Base-by-base conservation (phyloP, 2,329 filamentous ascomycete genomes). In the Aspergillus fijiensis region DNA sequence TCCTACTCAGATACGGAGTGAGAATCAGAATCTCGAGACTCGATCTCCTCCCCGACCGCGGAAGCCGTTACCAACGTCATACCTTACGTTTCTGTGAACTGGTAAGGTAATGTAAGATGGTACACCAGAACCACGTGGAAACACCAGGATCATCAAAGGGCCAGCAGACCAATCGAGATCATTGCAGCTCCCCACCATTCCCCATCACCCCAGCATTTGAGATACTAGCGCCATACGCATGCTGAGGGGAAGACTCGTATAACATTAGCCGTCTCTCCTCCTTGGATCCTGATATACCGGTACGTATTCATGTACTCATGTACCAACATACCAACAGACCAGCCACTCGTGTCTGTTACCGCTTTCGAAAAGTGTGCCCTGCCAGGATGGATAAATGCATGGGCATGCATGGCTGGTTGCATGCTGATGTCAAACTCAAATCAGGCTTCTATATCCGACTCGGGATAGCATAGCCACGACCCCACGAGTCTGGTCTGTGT, bases 121-220 rank as follows among this genome's bases (percentile, higher is more conserved):
- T 62, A 54, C 54, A 45, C 52, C 58, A 58, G 56, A 62, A 63
- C 65, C 65, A 67, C 65, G 65, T 67, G 65, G 65, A 61, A 63
- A 60, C 56, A 51, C 61, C 49, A 55, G 62, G 61, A 59, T 67
- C 55, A 62, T 59, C 61, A 61, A 49, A 55, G 49, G 49, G 58
- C 11, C 16, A 14, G 19, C 4, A 21, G 27, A 19, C 64, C 65
- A 67, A 67, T 67, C 62, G 59, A 25, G 48, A 51, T 60, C 52
- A 63, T 63, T 57, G 11, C 16, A 25, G 11, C 4, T 51, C 47
- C 59, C 65, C 65, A 62, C 60, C 51, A 25, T 53, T 31, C 51
- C 53, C 51, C 21, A 56, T 55, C 49, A 60, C 60, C 60, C 59
- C 60, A 60, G 61, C 60, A 60, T 60, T 61, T 16, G 21, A 56